phyloP scores from a whole-genome alignment of 176 grass and related monocot genomes.

The Carex pumila region DNA sequence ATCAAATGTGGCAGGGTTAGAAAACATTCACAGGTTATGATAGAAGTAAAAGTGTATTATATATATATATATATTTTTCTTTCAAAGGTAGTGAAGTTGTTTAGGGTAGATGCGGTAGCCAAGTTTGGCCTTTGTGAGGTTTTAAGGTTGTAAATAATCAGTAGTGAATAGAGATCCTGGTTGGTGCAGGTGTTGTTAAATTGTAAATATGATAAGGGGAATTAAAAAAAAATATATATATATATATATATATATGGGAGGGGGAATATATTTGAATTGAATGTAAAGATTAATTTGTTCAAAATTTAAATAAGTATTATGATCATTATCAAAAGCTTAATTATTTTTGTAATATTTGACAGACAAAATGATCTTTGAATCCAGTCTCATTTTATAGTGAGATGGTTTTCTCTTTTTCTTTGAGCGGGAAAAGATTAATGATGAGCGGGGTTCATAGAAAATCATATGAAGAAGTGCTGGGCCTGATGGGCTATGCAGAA shows the following conservation, averaged over 20 bases:
- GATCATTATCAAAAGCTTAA: neutral
- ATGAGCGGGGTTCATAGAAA: neutral
- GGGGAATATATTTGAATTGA: too few species aligned
- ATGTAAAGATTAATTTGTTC: too few species aligned
- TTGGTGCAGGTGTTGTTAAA: neutral
- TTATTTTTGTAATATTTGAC: neutral
- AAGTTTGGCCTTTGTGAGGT: conserved; percentile 9
- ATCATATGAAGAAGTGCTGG: neutral
- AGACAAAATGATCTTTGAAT: neutral
- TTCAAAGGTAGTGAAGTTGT: neutral
- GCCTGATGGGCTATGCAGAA: neutral
- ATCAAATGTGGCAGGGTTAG: conserved; percentile 42
- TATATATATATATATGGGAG: too few species aligned
- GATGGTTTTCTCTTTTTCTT: neutral
- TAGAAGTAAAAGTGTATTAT: neutral
- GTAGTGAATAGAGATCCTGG: neutral
- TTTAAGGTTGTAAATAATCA: neutral
- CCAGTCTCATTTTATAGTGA: neutral
- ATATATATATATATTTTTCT: neutral
- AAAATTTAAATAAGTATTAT: too few species aligned
- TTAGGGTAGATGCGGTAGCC: neutral
- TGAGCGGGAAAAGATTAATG: neutral
- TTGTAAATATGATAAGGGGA: neutral
- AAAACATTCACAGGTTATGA: conserved; percentile 2
- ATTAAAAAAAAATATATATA: neutral